Evolutionary conservation across 116 monocot genomes (phyloP).

Genomic region (Thalassia testudinum): DNA sequence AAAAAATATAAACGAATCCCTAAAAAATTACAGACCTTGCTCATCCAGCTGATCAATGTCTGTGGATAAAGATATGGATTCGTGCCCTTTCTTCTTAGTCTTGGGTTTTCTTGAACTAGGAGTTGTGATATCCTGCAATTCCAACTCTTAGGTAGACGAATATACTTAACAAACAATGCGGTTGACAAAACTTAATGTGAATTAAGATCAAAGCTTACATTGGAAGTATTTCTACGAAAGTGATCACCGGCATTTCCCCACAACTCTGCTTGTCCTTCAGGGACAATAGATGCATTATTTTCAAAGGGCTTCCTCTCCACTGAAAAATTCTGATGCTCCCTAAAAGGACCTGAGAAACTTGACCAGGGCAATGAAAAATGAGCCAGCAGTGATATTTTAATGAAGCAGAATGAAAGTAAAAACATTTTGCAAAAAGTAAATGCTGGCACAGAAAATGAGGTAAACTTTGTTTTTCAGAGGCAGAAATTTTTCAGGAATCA

Average conservation of each 20-base stretch:
- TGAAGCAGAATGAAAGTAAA: no score
- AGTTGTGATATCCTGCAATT: slow-evolving; percentile 21
- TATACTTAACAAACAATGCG: no score
- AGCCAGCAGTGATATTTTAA: not conserved
- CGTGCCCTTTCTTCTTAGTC: slow-evolving; percentile 62
- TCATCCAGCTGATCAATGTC: slow-evolving; percentile 28
- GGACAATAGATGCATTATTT: slow-evolving; percentile 18
- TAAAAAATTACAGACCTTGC: slow-evolving; percentile 27
- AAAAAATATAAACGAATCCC: slow-evolving; percentile 1
- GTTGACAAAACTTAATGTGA: no score
- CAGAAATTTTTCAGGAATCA: no score
- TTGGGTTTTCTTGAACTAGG: slow-evolving; percentile 60
- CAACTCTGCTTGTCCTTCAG: slow-evolving; percentile 15
- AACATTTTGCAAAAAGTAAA: no score
- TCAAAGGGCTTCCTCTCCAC: slow-evolving; percentile 42
- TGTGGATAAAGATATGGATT: slow-evolving; percentile 22
- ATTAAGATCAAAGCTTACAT: slow-evolving; percentile 25
- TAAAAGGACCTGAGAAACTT: slow-evolving; percentile 79
- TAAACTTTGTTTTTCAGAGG: no score
- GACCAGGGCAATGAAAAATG: slow-evolving; percentile 32
- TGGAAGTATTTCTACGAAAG: slow-evolving; percentile 16
- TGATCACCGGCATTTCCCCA: slow-evolving; percentile 11
- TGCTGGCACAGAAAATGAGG: no score
- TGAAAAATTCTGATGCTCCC: slow-evolving; percentile 22
- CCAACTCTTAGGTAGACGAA: slow-evolving; percentile 2